Evolutionary conservation across 2,329 filamentous ascomycete genomes (phyloP), one percentile per base, ranked within the genome.

Genomic region (Claviceps sp.): DNA sequence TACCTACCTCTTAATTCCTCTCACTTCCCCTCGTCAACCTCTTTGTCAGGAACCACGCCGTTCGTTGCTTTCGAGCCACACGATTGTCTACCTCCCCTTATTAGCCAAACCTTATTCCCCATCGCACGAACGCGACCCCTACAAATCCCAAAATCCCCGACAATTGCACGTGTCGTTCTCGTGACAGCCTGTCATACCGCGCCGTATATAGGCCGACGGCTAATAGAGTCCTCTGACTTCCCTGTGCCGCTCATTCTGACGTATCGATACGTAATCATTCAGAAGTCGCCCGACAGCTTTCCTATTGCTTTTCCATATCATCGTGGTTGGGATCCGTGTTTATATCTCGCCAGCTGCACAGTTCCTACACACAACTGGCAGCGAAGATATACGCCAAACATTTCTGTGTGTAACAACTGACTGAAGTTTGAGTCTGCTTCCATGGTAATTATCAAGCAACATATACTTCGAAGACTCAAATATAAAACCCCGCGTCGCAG

Each of bases 101-200:
- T 34, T 34, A 44, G 47, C 4, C 16, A 22, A 13, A 52, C 14
- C 37, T 46, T 30, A n/a, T 30, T 49, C 37, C 14, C 4, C 37
- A 34, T 34, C n/a, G 6, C 41, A 45, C 47, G 24, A 40, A 7
- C n/a, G 13, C 34, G 2, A 30, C 10, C 26, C 40, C 13, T 22
- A n/a, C 8, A 19, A 26, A 16, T 22, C 34, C 5, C 8, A n/a
- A 10, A 6, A 5, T 24, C 14, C 17, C 48, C 42, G 34, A 47
- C 40, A n/a, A 14, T 19, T n/a, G 43, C 51, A 50, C 47, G 42
- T 50, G 51, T 42, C n/a, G 19, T 40, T 42, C 47, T 42, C 22
- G 41, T 39, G 47, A 22, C 46, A 40, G 46, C 24, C 10, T 11
- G 40, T n/a, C 11, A 43, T 22, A 43, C 24, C 14, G 5, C 24